These are phyloP conservation scores for Henckelia pumila DNA, from an alignment of 257 asterid species.

Conservation along the genomic window DNA sequence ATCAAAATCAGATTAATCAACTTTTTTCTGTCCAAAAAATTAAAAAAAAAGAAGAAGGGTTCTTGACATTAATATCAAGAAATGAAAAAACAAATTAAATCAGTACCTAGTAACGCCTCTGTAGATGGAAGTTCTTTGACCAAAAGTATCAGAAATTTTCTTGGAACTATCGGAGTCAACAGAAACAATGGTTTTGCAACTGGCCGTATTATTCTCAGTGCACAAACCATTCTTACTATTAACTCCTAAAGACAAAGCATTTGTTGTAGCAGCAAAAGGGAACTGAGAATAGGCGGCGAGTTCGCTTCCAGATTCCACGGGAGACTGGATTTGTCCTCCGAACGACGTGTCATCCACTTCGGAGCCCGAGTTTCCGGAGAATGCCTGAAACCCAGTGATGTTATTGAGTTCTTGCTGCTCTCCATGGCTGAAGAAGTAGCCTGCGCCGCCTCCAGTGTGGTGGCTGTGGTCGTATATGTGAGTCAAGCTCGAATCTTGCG, in stretches of 20 bases:
- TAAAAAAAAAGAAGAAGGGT: background rate
- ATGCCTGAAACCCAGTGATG: constrained; percentile 60
- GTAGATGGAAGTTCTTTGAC: constrained; percentile 92
- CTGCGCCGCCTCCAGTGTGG: constrained; percentile 26
- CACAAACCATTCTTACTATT: constrained; percentile 14
- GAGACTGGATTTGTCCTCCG: constrained; percentile 53
- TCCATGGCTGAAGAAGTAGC: constrained; percentile 32
- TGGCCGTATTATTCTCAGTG: constrained; percentile 28
- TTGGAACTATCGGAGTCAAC: constrained; percentile 51
- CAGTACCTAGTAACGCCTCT: constrained; percentile 89
- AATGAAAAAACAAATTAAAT: background rate
- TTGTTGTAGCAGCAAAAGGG: constrained; percentile 26
- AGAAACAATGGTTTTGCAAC: constrained; percentile 38
- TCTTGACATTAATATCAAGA: background rate
- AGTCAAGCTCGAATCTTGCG: constrained; percentile 67
- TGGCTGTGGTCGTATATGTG: constrained; percentile 60
- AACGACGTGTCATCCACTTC: constrained; percentile 80
- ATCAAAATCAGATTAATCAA: background rate
- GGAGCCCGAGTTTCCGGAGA: constrained; percentile 75
- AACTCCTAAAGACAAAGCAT: constrained; percentile 53
- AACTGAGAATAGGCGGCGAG: constrained; percentile 37
- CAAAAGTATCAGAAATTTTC: constrained; percentile 76
- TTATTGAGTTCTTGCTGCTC: constrained; percentile 58
- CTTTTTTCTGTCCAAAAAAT: background rate
- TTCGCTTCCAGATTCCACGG: constrained; percentile 59